Evolutionary conservation across 2,329 filamentous ascomycete genomes (phyloP).

Genomic region (Beauveria sp.): DNA sequence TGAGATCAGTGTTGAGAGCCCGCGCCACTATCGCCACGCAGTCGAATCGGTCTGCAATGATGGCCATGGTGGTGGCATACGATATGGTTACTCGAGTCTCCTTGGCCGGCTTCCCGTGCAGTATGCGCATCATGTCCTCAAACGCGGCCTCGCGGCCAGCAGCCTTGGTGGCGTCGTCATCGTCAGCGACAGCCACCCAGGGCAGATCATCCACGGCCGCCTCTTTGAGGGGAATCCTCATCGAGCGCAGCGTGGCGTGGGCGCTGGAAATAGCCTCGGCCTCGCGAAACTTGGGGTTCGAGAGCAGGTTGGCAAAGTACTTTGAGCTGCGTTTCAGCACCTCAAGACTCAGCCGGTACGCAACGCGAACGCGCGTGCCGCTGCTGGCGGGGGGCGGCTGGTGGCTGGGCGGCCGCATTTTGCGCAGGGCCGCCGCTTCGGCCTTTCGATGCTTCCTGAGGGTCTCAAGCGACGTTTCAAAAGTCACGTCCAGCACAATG

Average conservation of each 20-base stretch:
- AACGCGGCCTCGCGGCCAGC: conserved; percentile 55
- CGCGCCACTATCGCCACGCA: conserved; percentile 48
- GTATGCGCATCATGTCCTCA: conserved; percentile 57
- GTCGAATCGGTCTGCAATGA: conserved; percentile 68
- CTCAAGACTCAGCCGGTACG: conserved; percentile 54
- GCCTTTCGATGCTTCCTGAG: conserved; percentile 39
- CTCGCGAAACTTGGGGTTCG: conserved; percentile 57
- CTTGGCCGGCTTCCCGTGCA: conserved; percentile 49
- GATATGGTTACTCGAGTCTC: conserved; percentile 41
- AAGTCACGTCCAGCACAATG: conserved; percentile 57
- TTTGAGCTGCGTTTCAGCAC: conserved; percentile 54
- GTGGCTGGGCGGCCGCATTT: conserved; percentile 18
- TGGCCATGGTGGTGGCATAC: conserved; percentile 59
- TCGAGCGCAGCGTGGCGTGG: conserved; percentile 41
- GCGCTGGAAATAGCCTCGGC: conserved; percentile 44
- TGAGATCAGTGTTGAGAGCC: conserved; percentile 42
- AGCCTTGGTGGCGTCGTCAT: conserved; percentile 58
- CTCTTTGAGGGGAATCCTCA: conserved; percentile 40
- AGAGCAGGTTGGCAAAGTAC: conserved; percentile 63
- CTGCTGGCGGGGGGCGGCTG: conserved; percentile 22
- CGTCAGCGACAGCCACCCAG: conserved; percentile 54
- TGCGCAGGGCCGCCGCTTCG: conserved; percentile 23
- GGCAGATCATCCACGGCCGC: conserved; percentile 49
- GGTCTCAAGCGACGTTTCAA: conserved; percentile 49
- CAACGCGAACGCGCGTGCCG: conserved; percentile 32